phyloP scores from a whole-genome alignment of 352 stramenopile genomes.

The Phytophthora boehmeriae region DNA sequence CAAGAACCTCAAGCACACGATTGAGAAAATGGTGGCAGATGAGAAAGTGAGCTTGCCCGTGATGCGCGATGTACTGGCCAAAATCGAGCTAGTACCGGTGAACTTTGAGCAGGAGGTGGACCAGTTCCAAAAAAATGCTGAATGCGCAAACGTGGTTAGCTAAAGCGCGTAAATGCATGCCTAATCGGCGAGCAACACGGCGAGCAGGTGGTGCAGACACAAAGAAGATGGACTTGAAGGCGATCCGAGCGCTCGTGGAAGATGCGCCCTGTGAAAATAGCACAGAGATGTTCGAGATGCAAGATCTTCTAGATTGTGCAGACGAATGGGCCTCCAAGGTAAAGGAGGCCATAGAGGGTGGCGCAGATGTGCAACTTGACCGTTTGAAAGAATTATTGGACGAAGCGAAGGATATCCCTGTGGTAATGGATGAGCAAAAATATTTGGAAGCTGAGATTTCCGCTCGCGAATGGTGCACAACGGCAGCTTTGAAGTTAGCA shows the following conservation, averaged over 20 bases:
- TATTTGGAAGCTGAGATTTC: conserved; percentile 79
- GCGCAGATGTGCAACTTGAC: conserved; percentile 66
- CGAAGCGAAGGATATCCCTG: conserved; percentile 84
- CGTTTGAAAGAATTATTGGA: conserved; percentile 80
- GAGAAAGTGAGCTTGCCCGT: conserved; percentile 85
- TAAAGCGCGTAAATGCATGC: conserved; percentile 88
- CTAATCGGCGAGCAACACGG: conserved; percentile 70
- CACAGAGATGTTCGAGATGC: conserved; percentile 89
- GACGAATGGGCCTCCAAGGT: conserved; percentile 86
- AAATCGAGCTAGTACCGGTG: conserved; percentile 86
- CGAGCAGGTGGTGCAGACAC: conserved; percentile 51
- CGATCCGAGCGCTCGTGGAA: conserved; percentile 83
- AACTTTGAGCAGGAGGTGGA: conserved; percentile 85
- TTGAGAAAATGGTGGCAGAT: conserved; percentile 69
- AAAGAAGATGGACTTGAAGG: conserved; percentile 85
- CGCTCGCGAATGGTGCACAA: conserved; percentile 78
- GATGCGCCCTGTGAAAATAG: conserved; percentile 87
- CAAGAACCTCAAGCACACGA: conserved; percentile 61
- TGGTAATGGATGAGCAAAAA: conserved; percentile 89
- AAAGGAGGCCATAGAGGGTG: conserved; percentile 75
- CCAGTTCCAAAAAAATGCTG: conserved; percentile 87
- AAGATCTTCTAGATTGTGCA: conserved; percentile 87
- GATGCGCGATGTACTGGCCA: conserved; percentile 80
- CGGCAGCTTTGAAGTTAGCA: conserved; percentile 56
- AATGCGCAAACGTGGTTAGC: conserved; percentile 85